A percentile compares a stretch with the other conserved stretches of the same genome.
phyloP scores from a whole-genome alignment of 257 asterid species.

The Echium plantagineum region DNA sequence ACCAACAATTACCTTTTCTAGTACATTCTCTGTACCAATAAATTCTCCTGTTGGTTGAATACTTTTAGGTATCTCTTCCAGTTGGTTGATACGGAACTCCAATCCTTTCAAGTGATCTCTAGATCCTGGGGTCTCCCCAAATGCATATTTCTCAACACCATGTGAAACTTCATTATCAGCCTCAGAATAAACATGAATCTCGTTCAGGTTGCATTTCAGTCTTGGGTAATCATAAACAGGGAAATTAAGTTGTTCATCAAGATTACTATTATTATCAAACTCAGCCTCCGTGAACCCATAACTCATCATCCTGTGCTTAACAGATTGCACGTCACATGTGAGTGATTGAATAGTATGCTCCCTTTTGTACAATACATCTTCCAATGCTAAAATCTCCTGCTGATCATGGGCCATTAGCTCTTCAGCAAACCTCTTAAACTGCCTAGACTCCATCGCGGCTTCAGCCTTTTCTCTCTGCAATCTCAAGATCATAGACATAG shows the following conservation, averaged over 20 bases:
- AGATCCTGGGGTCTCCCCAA: slow-evolving; percentile 58
- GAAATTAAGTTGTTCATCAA: slow-evolving; percentile 32
- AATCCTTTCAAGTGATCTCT: slow-evolving; percentile 52
- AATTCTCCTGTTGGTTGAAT: slow-evolving; percentile 48
- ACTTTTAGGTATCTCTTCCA: slow-evolving; percentile 64
- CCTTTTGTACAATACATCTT: slow-evolving; percentile 84
- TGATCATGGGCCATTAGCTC: slow-evolving; percentile 93
- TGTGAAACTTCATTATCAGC: slow-evolving; percentile 41
- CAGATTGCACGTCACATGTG: slow-evolving; percentile 61
- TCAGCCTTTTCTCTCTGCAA: slow-evolving; percentile 91
- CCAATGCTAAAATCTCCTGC: slow-evolving; percentile 56
- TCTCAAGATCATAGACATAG: slow-evolving; percentile 93
- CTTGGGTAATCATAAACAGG: slow-evolving; percentile 61
- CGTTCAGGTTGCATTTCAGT: slow-evolving; percentile 55
- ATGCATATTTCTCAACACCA: slow-evolving; percentile 67
- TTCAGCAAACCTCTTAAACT: slow-evolving; percentile 78
- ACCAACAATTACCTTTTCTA: slow-evolving; percentile 64
- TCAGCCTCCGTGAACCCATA: slow-evolving; percentile 68
- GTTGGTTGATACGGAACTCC: slow-evolving; percentile 58
- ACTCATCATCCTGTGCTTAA: slow-evolving; percentile 82
- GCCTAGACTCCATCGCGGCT: slow-evolving; percentile 83
- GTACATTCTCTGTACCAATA: slow-evolving; percentile 34
- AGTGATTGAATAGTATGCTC: slow-evolving; percentile 74
- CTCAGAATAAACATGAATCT: slow-evolving; percentile 28
- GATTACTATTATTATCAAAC: slow-evolving; percentile 36